Conservation (phyloP, 768 basidiomycete species). For the Serendipita sp. region DNA sequence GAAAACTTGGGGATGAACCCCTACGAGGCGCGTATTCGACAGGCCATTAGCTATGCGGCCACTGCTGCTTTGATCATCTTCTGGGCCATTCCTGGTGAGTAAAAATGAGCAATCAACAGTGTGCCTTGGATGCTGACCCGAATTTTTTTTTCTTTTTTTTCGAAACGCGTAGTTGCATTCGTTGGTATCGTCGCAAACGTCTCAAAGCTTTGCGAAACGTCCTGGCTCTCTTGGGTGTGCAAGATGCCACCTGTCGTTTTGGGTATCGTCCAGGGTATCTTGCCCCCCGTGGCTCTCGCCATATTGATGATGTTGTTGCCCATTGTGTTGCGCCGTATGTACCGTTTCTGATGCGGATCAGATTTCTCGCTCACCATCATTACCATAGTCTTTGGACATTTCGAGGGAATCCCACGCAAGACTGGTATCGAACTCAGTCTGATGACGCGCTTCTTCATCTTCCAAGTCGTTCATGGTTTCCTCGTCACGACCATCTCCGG, state of each 20-base stretch:
- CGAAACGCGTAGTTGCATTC: constrained; percentile 40
- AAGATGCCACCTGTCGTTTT: constrained; percentile 43
- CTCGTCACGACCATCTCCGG: constrained; percentile 73
- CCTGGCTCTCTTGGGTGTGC: constrained; percentile 80
- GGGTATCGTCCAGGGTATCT: constrained; percentile 77
- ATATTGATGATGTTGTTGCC: constrained; percentile 79
- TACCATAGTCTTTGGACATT: constrained; percentile 42
- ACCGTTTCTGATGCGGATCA: background rate
- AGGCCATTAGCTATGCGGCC: constrained; percentile 49
- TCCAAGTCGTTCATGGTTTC: constrained; percentile 90
- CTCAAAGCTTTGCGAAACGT: constrained; percentile 42
- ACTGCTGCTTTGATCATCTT: constrained; percentile 71
- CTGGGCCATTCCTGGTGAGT: constrained; percentile 71
- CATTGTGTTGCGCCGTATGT: constrained; percentile 51
- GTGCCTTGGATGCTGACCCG: background rate
- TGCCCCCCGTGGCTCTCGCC: constrained; percentile 76
- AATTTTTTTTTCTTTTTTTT: background rate
- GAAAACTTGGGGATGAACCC: constrained; percentile 75
- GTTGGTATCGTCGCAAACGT: constrained; percentile 81
- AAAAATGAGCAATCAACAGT: no score
- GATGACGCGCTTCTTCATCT: constrained; percentile 85
- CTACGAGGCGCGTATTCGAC: constrained; percentile 62
- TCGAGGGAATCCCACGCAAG: constrained; percentile 81
- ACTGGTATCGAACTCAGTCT: constrained; percentile 75
- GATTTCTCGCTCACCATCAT: background rate